Conservation (phyloP, 2,329 filamentous ascomycete genomes). For the Leptographium wingfieldii region DNA sequence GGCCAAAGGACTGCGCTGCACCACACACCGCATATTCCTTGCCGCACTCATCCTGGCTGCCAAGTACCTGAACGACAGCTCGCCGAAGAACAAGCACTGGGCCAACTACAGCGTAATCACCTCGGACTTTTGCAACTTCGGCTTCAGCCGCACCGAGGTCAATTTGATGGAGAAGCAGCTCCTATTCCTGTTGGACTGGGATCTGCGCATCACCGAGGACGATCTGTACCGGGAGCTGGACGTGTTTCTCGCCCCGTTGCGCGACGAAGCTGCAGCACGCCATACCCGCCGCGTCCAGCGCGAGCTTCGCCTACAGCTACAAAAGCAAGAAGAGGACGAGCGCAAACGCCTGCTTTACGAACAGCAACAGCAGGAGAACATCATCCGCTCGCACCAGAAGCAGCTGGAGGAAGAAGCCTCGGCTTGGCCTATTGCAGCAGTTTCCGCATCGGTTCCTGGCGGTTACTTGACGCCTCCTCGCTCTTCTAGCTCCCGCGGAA, state of each 20-base stretch:
- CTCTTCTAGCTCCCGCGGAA: conserved; percentile 23
- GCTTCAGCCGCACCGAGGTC: conserved; percentile 89
- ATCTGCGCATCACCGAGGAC: conserved; percentile 70
- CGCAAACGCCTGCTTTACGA: conserved; percentile 14
- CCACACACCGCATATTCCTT: conserved; percentile 94
- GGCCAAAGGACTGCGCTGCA: conserved; percentile 92
- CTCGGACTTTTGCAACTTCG: conserved; percentile 54
- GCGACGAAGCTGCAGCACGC: conserved; percentile 41
- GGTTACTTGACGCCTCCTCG: conserved; percentile 33
- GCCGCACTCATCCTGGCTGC: conserved; percentile 74
- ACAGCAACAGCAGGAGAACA: conserved; percentile 19
- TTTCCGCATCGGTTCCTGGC: conserved; percentile 17
- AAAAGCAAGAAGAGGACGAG: conserved; percentile 24
- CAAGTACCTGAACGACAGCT: conserved; percentile 98
- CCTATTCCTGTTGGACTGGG: conserved; percentile 88
- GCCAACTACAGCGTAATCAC: conserved; percentile 78
- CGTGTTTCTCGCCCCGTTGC: conserved; percentile 76
- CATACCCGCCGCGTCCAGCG: conserved; percentile 38
- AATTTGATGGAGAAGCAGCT: conserved; percentile 99
- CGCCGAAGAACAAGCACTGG: conserved; percentile 99
- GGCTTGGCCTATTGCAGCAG: conserved; percentile 12
- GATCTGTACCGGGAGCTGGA: conserved; percentile 84
- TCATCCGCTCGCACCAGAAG: conserved; percentile 7
- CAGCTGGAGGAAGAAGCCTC: conserved; percentile 16
- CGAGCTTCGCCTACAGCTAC: conserved; percentile 11